Percentiles rank a stretch among this genome's conserved stretches.
phyloP scores from a whole-genome alignment of 1,284 basidiomycete species.

The Porogramme epimiltina region DNA sequence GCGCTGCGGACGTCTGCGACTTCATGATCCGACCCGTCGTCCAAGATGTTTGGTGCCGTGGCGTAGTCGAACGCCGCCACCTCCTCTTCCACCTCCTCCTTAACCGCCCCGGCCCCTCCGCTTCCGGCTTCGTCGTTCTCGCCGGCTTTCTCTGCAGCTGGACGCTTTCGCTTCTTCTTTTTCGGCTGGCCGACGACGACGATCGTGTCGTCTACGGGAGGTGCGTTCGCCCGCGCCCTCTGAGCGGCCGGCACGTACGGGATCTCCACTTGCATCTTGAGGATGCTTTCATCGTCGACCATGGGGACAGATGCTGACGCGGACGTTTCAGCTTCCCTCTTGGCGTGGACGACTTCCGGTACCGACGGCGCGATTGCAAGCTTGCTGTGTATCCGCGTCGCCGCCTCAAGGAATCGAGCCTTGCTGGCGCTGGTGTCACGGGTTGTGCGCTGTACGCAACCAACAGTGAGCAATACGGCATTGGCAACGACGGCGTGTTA shows the following conservation, averaged over 20 bases:
- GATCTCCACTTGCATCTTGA: slow-evolving; percentile 51
- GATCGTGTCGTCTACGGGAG: slow-evolving; percentile 59
- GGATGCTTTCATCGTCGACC: slow-evolving; percentile 2
- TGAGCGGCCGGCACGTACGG: slow-evolving; percentile 69
- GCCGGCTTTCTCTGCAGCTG: slow-evolving; percentile 9
- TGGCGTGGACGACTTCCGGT: slow-evolving; percentile 36
- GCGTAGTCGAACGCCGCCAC: slow-evolving; percentile 76
- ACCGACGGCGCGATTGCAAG: slow-evolving; percentile 51
- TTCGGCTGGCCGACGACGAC: slow-evolving; percentile 68
- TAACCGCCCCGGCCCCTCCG: not conserved
- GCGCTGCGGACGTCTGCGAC: slow-evolving; percentile 37
- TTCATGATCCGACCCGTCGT: slow-evolving; percentile 55
- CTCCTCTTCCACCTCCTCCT: slow-evolving; percentile 20
- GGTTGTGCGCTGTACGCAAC: too few relatives aligned
- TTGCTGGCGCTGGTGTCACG: not conserved
- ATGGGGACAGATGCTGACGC: slow-evolving; percentile 7
- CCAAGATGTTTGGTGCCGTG: slow-evolving; percentile 75
- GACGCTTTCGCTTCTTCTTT: slow-evolving; percentile 63
- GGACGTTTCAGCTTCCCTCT: not conserved
- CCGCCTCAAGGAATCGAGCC: slow-evolving; percentile 37
- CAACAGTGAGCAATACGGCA: too few relatives aligned
- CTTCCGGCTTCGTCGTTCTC: slow-evolving; percentile 8
- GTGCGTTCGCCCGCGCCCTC: slow-evolving; percentile 33
- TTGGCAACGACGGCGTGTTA: too few relatives aligned
- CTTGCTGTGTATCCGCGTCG: slow-evolving; percentile 43